Conservation (phyloP, 441 rosid genomes). For the Manihot esculenta region DNA sequence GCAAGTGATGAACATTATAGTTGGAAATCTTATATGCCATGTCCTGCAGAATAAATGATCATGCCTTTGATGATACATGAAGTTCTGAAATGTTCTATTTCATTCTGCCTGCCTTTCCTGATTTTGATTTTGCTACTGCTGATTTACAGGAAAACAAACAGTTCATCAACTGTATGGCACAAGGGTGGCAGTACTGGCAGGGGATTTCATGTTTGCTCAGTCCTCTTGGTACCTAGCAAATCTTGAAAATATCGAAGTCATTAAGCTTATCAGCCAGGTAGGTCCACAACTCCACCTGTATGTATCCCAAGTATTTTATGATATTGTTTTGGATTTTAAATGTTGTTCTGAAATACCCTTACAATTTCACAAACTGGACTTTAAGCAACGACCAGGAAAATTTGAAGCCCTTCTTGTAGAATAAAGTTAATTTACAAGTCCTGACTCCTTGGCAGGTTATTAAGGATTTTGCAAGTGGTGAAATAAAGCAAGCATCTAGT, state of each 20-base stretch:
- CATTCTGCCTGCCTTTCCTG: not conserved
- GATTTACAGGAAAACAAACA: slow-evolving; percentile 68
- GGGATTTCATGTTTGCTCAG: slow-evolving; percentile 97
- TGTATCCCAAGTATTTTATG: not conserved
- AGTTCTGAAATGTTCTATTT: not conserved
- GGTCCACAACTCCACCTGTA: not conserved
- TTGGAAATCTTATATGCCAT: not conserved
- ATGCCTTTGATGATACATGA: not conserved
- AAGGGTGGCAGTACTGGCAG: slow-evolving; percentile 86
- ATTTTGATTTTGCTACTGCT: not conserved
- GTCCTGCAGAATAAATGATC: not conserved
- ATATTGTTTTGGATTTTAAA: too few relatives aligned
- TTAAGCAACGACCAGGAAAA: not conserved
- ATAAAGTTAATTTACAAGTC: not conserved
- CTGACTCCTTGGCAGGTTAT: slow-evolving; percentile 54
- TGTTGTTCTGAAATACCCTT: too few relatives aligned
- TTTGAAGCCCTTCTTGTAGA: not conserved
- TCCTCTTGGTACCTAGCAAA: slow-evolving; percentile 96
- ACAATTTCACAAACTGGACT: not conserved
- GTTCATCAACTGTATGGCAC: slow-evolving; percentile 86
- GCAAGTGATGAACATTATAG: too few relatives aligned
- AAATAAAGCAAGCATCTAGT: slow-evolving; percentile 93
- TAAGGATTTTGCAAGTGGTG: slow-evolving; percentile 97
- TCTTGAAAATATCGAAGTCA: slow-evolving; percentile 87
- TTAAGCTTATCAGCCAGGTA: slow-evolving; percentile 97